Base-by-base conservation (phyloP, 2,329 filamentous ascomycete species). In the Seiridium cupressi region DNA sequence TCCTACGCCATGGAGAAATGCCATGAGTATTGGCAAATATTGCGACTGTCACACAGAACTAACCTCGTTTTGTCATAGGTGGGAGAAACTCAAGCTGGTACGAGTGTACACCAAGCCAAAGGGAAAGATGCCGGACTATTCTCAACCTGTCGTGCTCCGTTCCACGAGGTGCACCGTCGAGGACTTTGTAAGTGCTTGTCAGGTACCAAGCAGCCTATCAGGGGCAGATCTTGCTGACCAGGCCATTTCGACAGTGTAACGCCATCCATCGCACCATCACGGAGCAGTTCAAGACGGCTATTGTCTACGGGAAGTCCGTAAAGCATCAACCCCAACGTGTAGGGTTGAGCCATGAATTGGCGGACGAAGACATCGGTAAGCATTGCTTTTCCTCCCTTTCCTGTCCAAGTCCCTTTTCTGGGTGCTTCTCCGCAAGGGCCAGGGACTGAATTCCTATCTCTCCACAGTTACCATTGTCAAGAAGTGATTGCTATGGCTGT, bases 261-360 rank as follows among this genome's bases (percentile, higher is more conserved):
- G 86, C 92, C 66, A 99, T 99, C 74, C 95, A 99, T 79, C 92
- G 95, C 74, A 96, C 88, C 60, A 98, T 99, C 73, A 84, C 95
- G 60, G 95, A 99, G 69, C 89, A 97, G 69, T 99, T 99, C 84
- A 96, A 94, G 78, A 87, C 89, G 63, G 95, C 95, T 58, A 89
- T 99, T 72, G 95, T 99, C 47, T 99, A 98, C 69, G 95, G 95
- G 68, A 95, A 94, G 75, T 97, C 93, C 59, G 94, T 98, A 68
- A 98, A 98, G 84, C 95, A 99, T 80, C 95, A 98, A 79, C 95
- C 95, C 65, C 95, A 99, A 79, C 87, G 93, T 71, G 95, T 98
- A 64, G 95, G 95, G 55, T 84, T 99, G 65, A 81, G 85, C 57
- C 95, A 99, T 75, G 92, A 97, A 81, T 83, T 99, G 71, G 92